A percentile compares a stretch with the other conserved stretches of the same genome.
Evolutionary conservation across 2,329 filamentous ascomycete species (phyloP).

Genomic region (Aureobasidium sp.): DNA sequence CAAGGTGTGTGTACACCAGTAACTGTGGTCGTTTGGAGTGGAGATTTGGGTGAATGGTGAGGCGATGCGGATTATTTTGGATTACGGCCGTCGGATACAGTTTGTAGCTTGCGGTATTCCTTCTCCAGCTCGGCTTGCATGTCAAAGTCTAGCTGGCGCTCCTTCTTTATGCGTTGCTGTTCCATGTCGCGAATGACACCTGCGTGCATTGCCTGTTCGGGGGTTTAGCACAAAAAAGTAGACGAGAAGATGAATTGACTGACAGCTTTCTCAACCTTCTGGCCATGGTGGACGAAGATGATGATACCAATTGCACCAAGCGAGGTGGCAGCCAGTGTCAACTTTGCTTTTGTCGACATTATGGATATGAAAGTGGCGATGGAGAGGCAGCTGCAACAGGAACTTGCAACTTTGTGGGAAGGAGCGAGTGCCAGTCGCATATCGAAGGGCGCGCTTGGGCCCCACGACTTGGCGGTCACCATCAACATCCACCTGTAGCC

Average conservation of each 20-base stretch:
- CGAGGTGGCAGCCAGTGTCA: slow-evolving; percentile 72
- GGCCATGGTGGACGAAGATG: slow-evolving; percentile 79
- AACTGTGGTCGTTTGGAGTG: neutral
- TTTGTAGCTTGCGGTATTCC: slow-evolving; percentile 85
- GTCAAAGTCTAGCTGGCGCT: slow-evolving; percentile 90
- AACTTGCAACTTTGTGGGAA: neutral
- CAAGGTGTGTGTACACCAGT: too few species aligned
- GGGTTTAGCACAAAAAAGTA: neutral
- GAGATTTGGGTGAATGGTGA: neutral
- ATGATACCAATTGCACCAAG: slow-evolving; percentile 69
- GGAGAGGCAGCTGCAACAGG: too few species aligned
- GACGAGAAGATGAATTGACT: slow-evolving; percentile 24
- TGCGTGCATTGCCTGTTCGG: slow-evolving; percentile 76
- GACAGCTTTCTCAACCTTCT: slow-evolving; percentile 76
- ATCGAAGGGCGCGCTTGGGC: neutral
- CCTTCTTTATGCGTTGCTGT: slow-evolving; percentile 79
- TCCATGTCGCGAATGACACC: slow-evolving; percentile 94
- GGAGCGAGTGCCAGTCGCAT: neutral
- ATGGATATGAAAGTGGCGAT: neutral
- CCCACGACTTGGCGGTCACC: slow-evolving; percentile 7
- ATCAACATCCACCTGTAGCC: slow-evolving; percentile 1
- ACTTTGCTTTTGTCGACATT: slow-evolving; percentile 87
- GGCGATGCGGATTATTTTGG: neutral
- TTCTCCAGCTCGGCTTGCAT: slow-evolving; percentile 77
- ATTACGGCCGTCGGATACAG: slow-evolving; percentile 48